phyloP scores from a whole-genome alignment of 2,329 filamentous ascomycete genomes.

The Akanthomyces dipterigenus region DNA sequence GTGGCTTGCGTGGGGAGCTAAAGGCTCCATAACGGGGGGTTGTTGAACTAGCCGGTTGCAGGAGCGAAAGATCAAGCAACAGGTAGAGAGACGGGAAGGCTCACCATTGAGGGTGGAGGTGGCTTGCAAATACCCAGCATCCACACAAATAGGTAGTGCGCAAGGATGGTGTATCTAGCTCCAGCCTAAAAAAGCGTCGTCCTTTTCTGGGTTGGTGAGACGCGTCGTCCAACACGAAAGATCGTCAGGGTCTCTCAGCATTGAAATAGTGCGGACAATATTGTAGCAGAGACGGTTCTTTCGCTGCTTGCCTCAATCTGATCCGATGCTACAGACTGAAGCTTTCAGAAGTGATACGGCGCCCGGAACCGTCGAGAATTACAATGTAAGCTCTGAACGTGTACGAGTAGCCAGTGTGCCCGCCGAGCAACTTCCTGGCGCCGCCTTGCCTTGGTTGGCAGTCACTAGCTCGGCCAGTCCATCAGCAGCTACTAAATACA shows the following conservation, averaged over 20 bases:
- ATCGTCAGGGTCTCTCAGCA: not conserved
- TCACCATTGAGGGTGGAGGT: not conserved
- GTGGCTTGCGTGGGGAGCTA: not conserved
- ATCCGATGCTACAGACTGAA: not conserved
- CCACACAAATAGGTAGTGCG: not conserved
- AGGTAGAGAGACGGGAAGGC: not conserved
- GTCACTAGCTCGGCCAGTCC: not conserved
- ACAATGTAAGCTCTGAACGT: not conserved
- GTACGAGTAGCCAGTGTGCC: no score
- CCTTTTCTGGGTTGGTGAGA: not conserved
- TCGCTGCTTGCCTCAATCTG: not conserved
- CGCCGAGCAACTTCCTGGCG: not conserved
- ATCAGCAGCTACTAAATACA: not conserved
- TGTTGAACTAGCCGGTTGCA: not conserved
- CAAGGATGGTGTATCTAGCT: not conserved
- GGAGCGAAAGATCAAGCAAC: not conserved
- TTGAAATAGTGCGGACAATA: not conserved
- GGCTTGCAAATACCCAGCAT: not conserved
- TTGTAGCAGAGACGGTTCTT: not conserved
- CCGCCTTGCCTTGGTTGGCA: not conserved
- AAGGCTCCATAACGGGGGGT: not conserved
- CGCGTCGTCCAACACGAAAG: not conserved
- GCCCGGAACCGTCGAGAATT: not conserved
- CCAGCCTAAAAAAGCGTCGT: not conserved
- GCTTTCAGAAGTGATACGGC: not conserved